Evolutionary conservation across 192 early-diverging fungal species (phyloP), one percentile per base, ranked within the genome.

Genomic region (Haplosporangium gracile): DNA sequence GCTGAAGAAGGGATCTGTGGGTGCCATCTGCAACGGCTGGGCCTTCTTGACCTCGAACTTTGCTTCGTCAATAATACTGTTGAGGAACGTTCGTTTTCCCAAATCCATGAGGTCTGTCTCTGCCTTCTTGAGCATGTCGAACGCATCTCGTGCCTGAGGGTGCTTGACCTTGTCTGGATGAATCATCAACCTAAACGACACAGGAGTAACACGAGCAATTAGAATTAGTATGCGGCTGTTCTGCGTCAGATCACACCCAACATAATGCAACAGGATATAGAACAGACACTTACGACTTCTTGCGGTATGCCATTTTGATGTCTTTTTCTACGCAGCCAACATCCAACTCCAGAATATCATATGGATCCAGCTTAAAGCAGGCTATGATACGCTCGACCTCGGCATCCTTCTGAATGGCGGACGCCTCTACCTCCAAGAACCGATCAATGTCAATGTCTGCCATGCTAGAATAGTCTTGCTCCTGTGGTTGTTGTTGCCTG

Each of bases 111-210:
- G 86, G 43, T 91, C 91, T 15, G 87, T 90, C 72, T 93, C 93
- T 29, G 93, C 93, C 69, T 93, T 92, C 65, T 93, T 93, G 8
- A 93, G 72, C 22, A 90, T 57, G 68, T 88, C 82, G 82, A 93
- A 93, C 1, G 93, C 93, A 32, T 93, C 92, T 39, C 88, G 79
- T 51, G 93, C 91, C 34, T 80, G 55, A 0, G 89, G 87, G 74
- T 93, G 93, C 38, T 91, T 85, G 24, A 91, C 88, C 75, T 93
- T 93, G 70, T 93, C 93, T 1, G 93, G 93, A 76, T 93, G 93
- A 68, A 93, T 91, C 88, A 91, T 90, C 18, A 93, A 82, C 18
- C 84, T 86, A 80, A 15, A 39, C 0, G 20, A 4, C 43, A 45
- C 69, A 74, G 72, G 24, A 72, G n/a, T 42, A 32, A 40, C 40